These are phyloP conservation scores for Sporormia fimetaria DNA, from an alignment of 495 filamentous ascomycete genomes.

Conservation along the genomic window DNA sequence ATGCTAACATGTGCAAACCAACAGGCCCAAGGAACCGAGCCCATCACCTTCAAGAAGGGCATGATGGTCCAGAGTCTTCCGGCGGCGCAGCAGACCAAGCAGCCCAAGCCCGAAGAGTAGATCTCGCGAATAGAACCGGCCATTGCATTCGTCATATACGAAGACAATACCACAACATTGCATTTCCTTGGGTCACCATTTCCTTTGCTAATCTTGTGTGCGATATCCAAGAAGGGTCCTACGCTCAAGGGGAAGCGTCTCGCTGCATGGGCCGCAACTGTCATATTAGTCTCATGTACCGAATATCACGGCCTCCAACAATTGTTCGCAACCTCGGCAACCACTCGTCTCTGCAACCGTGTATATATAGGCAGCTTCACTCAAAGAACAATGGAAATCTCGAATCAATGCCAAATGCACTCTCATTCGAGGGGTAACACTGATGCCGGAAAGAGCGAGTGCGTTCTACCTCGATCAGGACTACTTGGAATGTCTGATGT, in stretches of 20 bases:
- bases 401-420: too few species aligned
- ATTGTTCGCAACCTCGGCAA: too few species aligned
- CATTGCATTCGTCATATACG: slow-evolving; percentile 3
- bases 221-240: slow-evolving; percentile 4
- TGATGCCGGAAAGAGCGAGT: too few species aligned
- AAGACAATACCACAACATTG: slow-evolving; percentile 8
- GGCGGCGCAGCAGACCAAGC: not conserved
- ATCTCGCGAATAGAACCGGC: slow-evolving; percentile 8
- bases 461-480: too few species aligned
- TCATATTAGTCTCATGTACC: slow-evolving; percentile 25
- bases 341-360: too few species aligned
- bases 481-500: too few species aligned
- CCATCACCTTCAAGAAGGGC: slow-evolving; percentile 77
- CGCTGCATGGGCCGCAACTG: slow-evolving; percentile 13
- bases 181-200: slow-evolving; percentile 12
- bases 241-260: not conserved
- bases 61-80: slow-evolving; percentile 63
- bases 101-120: slow-evolving; percentile 17
- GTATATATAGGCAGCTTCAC: too few species aligned
- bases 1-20: slow-evolving; percentile 18
- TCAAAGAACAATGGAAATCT: too few species aligned
- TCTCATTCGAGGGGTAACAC: too few species aligned
- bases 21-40: slow-evolving; percentile 75
- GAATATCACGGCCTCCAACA: too few species aligned
- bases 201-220: slow-evolving; percentile 20